Conservation (phyloP, 1,284 basidiomycete genomes). For the Heterobasidion irregulare region DNA sequence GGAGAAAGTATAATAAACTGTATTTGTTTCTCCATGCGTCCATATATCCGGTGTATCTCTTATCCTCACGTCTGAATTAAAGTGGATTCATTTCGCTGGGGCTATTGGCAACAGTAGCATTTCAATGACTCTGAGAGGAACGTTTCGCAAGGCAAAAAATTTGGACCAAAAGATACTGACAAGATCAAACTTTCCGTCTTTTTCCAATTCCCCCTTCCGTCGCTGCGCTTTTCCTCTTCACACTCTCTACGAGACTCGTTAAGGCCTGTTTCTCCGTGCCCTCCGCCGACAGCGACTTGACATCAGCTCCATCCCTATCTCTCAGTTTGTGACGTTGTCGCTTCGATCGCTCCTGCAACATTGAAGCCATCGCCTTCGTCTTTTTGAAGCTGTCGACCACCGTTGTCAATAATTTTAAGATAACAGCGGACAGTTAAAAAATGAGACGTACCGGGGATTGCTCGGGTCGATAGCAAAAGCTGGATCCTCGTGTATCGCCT, state of each 20-base stretch:
- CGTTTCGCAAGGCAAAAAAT: no score
- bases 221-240: constrained; percentile 67
- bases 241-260: constrained; percentile 68
- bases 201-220: constrained; percentile 36
- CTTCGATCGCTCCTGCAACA: constrained; percentile 67
- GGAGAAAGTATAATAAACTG: neutral
- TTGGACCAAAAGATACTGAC: no score
- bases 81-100: neutral
- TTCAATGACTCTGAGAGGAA: neutral
- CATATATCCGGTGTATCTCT: neutral
- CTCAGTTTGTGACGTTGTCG: constrained; percentile 37
- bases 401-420: constrained; percentile 8
- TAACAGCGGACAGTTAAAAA: neutral
- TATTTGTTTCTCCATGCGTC: neutral
- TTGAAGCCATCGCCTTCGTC: constrained; percentile 79
- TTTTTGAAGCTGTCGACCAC: constrained; percentile 66
- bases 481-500: constrained; percentile 82
- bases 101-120: neutral
- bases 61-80: neutral
- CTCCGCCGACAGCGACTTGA: constrained; percentile 4
- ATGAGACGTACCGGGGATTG: constrained; percentile 75
- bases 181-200: constrained; percentile 38
- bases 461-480: constrained; percentile 94
- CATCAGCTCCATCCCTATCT: constrained; percentile 11
- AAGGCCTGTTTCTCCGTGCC: constrained; percentile 36